A percentile compares a stretch with the other conserved stretches of the same genome.
phyloP scores from a whole-genome alignment of 164 flowering plant genomes.

The Echeveria elegans region DNA sequence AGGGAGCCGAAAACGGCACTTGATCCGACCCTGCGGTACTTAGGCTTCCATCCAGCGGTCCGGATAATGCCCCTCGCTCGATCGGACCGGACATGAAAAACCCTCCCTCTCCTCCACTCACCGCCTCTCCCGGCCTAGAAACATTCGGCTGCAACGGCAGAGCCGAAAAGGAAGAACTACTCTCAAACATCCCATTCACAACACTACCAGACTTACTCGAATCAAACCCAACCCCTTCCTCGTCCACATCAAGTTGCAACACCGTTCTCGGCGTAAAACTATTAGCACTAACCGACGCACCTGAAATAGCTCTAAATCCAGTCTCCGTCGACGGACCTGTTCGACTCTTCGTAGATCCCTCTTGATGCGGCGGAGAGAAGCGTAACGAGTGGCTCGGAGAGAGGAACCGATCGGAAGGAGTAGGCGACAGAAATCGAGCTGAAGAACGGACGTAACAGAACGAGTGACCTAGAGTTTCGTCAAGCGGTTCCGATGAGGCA shows the following conservation, averaged over 20 bases:
- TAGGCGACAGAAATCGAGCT: conserved; percentile 60
- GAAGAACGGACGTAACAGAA: conserved; percentile 92
- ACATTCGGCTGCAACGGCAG: conserved; percentile 68
- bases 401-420: conserved; percentile 60
- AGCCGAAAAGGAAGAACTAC: conserved; percentile 69
- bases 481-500: conserved; percentile 46
- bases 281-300: conserved; percentile 93
- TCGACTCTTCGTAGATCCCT: conserved; percentile 18
- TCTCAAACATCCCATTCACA: conserved; percentile 63
- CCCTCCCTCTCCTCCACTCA: conserved; percentile 52
- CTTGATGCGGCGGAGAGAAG: conserved; percentile 40
- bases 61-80: conserved; percentile 20
- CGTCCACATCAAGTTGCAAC: conserved; percentile 37
- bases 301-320: conserved; percentile 76
- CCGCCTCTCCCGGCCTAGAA: conserved; percentile 46
- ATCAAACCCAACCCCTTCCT: conserved; percentile 20
- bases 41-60: conserved; percentile 1
- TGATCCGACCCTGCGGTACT: not conserved
- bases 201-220: conserved; percentile 16
- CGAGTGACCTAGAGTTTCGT: conserved; percentile 97
- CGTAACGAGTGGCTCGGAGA: conserved; percentile 66
- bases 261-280: conserved; percentile 69
- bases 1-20: conserved; percentile 86
- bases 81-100: conserved; percentile 93
- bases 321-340: conserved; percentile 26